phyloP scores from a whole-genome alignment of 768 basidiomycete species.

The Tulasnella sp. region DNA sequence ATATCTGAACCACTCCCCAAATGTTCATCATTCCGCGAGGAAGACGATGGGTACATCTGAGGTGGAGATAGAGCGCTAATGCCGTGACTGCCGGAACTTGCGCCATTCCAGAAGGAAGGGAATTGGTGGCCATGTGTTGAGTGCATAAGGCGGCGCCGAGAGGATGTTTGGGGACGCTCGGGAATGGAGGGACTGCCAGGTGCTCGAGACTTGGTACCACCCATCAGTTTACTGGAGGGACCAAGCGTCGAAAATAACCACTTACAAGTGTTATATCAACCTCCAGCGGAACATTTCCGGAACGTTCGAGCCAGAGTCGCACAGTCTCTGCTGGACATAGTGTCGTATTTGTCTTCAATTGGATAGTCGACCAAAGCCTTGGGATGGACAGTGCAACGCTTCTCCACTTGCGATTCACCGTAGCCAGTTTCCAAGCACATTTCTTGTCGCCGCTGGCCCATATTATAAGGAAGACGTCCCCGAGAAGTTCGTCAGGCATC shows the following conservation, averaged over 20 bases:
- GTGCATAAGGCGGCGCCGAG: slow-evolving; percentile 17
- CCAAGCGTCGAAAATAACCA: slow-evolving; percentile 39
- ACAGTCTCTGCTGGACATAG: slow-evolving; percentile 71
- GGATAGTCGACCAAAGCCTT: slow-evolving; percentile 63
- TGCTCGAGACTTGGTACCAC: slow-evolving; percentile 32
- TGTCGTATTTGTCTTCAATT: slow-evolving; percentile 50
- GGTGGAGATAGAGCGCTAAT: slow-evolving; percentile 41
- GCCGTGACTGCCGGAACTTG: slow-evolving; percentile 49
- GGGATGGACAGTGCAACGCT: slow-evolving; percentile 63
- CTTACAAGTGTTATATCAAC: slow-evolving; percentile 68
- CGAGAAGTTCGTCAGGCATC: slow-evolving; percentile 67
- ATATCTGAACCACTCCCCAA: slow-evolving; percentile 46
- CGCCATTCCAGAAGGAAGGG: slow-evolving; percentile 39
- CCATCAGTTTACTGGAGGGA: slow-evolving; percentile 29
- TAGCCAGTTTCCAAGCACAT: slow-evolving; percentile 69
- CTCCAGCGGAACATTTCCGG: slow-evolving; percentile 67
- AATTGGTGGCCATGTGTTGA: slow-evolving; percentile 20
- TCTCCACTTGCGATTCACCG: slow-evolving; percentile 67
- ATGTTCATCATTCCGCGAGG: slow-evolving; percentile 36
- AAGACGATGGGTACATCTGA: slow-evolving; percentile 44
- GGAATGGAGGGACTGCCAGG: slow-evolving; percentile 7
- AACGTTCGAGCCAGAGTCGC: slow-evolving; percentile 77
- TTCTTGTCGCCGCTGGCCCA: slow-evolving; percentile 68
- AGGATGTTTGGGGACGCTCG: slow-evolving; percentile 7
- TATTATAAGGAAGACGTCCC: slow-evolving; percentile 61